Percentiles rank a stretch among this genome's conserved stretches.
phyloP scores from a whole-genome alignment of 2,329 filamentous ascomycete genomes.

The Penicillium sp. region DNA sequence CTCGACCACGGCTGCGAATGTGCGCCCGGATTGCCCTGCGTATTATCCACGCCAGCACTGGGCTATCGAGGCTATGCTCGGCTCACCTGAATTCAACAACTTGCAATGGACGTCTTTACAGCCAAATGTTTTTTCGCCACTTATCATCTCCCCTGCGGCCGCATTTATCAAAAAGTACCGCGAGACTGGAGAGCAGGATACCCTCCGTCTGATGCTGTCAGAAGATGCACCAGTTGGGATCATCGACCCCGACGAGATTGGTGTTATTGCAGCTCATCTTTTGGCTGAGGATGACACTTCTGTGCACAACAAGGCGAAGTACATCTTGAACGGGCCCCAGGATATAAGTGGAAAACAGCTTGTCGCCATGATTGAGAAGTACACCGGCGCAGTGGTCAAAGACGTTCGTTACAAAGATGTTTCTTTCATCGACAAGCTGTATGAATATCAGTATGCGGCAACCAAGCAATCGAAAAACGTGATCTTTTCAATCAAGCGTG shows the following conservation, averaged over 20 bases:
- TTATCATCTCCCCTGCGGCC: constrained; percentile 32
- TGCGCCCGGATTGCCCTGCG: constrained; percentile 42
- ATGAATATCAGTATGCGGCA: constrained; percentile 18
- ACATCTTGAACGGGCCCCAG: constrained; percentile 50
- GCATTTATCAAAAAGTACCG: constrained; percentile 44
- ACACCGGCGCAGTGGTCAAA: constrained; percentile 37
- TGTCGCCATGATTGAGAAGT: constrained; percentile 44
- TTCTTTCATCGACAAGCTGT: constrained; percentile 38
- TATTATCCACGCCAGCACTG: constrained; percentile 51
- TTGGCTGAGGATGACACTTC: constrained; percentile 38
- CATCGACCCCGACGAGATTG: constrained; percentile 44
- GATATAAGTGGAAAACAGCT: constrained; percentile 47
- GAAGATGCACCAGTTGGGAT: constrained; percentile 40
- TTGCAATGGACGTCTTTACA: constrained; percentile 52
- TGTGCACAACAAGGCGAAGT: constrained; percentile 42
- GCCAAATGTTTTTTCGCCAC: constrained; percentile 42
- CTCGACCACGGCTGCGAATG: constrained; percentile 47
- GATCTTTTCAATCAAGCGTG: constrained; percentile 37
- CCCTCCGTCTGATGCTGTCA: constrained; percentile 36
- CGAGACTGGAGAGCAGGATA: constrained; percentile 40
- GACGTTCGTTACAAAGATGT: constrained; percentile 42
- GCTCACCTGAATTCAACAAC: constrained; percentile 42
- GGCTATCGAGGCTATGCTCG: constrained; percentile 50
- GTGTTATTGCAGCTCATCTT: constrained; percentile 45
- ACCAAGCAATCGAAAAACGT: constrained; percentile 35